A percentile compares a stretch with the other conserved stretches of the same genome.
Conservation (phyloP, 768 basidiomycete genomes). For the Fistulinella prunicolor region DNA sequence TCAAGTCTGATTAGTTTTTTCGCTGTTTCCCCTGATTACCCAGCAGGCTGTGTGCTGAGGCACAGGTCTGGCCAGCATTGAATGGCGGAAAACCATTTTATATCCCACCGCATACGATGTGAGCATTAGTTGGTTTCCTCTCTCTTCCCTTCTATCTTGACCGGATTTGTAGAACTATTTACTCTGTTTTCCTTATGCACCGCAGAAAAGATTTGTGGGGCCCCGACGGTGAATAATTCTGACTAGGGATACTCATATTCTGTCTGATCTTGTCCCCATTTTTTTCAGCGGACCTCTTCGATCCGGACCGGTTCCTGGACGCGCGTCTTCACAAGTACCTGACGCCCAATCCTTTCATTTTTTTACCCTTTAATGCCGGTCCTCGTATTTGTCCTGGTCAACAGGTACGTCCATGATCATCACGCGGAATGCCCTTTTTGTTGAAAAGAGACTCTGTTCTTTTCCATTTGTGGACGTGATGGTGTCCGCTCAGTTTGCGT, state of each 20-base stretch:
- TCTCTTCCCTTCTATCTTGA: neutral
- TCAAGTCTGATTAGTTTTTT: too few species aligned
- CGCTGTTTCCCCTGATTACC: too few species aligned
- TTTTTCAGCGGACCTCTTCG: constrained; percentile 52
- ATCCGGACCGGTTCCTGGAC: constrained; percentile 68
- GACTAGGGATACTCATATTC: neutral
- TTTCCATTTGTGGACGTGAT: too few species aligned
- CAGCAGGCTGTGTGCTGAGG: too few species aligned
- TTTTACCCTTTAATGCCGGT: constrained; percentile 42
- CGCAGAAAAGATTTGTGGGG: constrained; percentile 39
- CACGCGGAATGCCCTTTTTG: too few species aligned
- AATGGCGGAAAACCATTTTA: constrained; percentile 40
- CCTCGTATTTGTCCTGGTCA: constrained; percentile 40
- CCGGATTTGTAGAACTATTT: constrained; percentile 6
- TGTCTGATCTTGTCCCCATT: neutral
- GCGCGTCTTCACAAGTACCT: constrained; percentile 53
- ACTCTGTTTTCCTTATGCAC: constrained; percentile 35
- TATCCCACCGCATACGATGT: constrained; percentile 15
- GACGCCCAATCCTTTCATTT: constrained; percentile 51
- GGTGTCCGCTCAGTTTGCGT: constrained; percentile 46
- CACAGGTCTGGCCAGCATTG: constrained; percentile 16
- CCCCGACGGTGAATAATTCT: constrained; percentile 29
- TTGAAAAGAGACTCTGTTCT: too few species aligned
- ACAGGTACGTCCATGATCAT: constrained; percentile 19
- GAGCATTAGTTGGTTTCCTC: too few species aligned